These are phyloP conservation scores for Chrysanthemum seticuspe DNA, from an alignment of 129 eudicot species.

Conservation along the genomic window DNA sequence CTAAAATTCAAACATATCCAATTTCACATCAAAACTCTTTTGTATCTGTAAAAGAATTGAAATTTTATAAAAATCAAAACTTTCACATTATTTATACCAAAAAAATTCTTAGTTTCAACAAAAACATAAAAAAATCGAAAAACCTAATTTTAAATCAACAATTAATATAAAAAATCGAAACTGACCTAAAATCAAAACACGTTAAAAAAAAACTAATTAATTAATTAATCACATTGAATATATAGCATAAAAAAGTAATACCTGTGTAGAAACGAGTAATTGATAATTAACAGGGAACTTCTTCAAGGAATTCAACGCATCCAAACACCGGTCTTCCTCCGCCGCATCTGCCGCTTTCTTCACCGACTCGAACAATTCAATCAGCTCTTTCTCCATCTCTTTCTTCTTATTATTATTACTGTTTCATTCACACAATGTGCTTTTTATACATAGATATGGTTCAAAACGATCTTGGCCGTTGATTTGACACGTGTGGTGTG, in stretches of 20 bases:
- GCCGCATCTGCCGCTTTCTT: slow-evolving; percentile 82
- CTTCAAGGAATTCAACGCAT: slow-evolving; percentile 61
- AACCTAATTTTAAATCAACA: too few relatives aligned
- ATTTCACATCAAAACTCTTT: too few relatives aligned
- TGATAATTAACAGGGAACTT: slow-evolving; percentile 77
- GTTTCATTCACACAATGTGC: slow-evolving; percentile 14
- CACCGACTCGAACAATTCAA: slow-evolving; percentile 67
- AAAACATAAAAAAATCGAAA: too few relatives aligned
- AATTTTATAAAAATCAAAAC: too few relatives aligned
- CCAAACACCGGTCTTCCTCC: slow-evolving; percentile 84
- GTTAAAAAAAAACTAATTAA: too few relatives aligned
- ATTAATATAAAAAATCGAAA: not conserved
- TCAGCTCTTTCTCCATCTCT: slow-evolving; percentile 56
- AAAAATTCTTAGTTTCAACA: too few relatives aligned
- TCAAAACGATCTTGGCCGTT: slow-evolving; percentile 9
- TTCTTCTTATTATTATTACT: slow-evolving; percentile 5
- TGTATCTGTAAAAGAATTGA: too few relatives aligned
- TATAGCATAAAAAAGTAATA: not conserved
- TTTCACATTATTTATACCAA: too few relatives aligned
- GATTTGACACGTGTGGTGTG: slow-evolving; percentile 23
- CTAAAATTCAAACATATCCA: too few relatives aligned
- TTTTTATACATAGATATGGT: slow-evolving; percentile 1
- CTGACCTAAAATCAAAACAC: not conserved
- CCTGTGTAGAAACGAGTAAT: slow-evolving; percentile 81
- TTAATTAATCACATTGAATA: too few relatives aligned